Base-by-base conservation (phyloP, 2,329 filamentous ascomycete genomes). In the Lachnellula occidentalis region DNA sequence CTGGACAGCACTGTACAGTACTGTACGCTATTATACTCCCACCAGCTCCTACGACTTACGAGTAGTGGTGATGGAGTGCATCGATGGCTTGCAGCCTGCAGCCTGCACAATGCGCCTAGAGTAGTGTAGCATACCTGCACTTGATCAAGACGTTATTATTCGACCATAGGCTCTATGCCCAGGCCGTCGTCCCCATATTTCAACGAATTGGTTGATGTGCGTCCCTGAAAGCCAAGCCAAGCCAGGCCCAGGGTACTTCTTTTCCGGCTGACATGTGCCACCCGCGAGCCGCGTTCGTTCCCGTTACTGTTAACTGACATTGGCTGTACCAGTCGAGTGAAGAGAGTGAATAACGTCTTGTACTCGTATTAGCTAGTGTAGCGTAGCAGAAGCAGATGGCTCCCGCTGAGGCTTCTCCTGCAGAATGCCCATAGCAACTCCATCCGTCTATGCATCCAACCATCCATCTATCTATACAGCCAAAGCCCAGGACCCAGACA, bases 181-280 rank as follows among this genome's bases (percentile, higher is more conserved):
- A 15, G 19, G 46, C 27, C 17, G 11, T 11, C 34, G 15, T 54
- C 54, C 55, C 59, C 47, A 41, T 51, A 48, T 56, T 59, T 47
- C 47, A 55, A 45, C 61, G 58, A 61, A 61, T 61, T 50, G 50
- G 50, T 59, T 42, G 24, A 53, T 34, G 34, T 11, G 39, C 22
- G 61, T 66, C 56, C 61, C 58, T 62, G 62, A 51, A 53, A 49
- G 45, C 46, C 55, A 24, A 24, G 22, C n/a, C n/a, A n/a, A n/a
- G n/a, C n/a, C n/a, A n/a, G n/a, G n/a, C n/a, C n/a, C 50, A 41
- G 46, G 54, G 61, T 37, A 31, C 12, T 5, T 22, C 49, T 50
- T 45, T 50, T 27, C 11, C 9, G 12, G 6, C 39, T n/a, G 9
- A 5, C 17, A 3, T 42, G 19, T 42, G 39, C 15, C 17, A 8